Percentiles rank a stretch among this genome's conserved stretches.
These are phyloP conservation scores for Claviceps humidiphila DNA, from an alignment of 2,329 filamentous ascomycete species.

Conservation along the genomic window DNA sequence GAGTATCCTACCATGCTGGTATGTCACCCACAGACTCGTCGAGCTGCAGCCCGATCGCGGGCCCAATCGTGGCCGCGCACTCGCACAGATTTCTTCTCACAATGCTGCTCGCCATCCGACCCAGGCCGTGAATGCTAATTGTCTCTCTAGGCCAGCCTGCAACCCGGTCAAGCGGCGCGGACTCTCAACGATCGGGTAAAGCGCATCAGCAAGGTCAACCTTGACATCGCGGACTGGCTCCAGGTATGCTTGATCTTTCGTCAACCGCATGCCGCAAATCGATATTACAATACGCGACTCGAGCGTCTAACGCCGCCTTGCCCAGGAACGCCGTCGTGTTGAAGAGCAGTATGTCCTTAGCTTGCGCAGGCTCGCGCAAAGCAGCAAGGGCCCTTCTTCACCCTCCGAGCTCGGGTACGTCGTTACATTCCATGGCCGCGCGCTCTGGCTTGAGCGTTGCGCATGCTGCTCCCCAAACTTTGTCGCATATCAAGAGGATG, in stretches of 20 bases:
- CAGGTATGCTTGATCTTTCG: conserved; percentile 48
- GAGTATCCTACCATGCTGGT: conserved; percentile 96
- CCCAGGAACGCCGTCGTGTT: conserved; percentile 76
- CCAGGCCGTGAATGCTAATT: not conserved
- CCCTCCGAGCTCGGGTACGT: conserved; percentile 76
- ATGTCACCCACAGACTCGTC: conserved; percentile 25
- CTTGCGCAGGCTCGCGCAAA: conserved; percentile 66
- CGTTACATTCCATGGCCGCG: not conserved
- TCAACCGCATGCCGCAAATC: not conserved
- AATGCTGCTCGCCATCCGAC: not conserved
- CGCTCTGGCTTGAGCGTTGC: not conserved
- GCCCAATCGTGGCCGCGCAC: not conserved
- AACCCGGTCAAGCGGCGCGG: conserved; percentile 68
- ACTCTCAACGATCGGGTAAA: conserved; percentile 78
- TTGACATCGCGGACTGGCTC: conserved; percentile 91
- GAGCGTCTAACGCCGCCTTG: conserved; percentile 1
- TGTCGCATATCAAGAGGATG: not conserved
- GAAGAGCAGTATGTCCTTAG: conserved; percentile 82
- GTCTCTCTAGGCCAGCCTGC: conserved; percentile 55
- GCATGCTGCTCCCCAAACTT: not conserved
- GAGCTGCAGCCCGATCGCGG: not conserved
- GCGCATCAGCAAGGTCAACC: conserved; percentile 74
- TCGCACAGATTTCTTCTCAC: not conserved
- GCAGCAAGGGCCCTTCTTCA: conserved; percentile 59
- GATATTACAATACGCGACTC: not conserved